Conservation (phyloP, 164 flowering plant species). For the Warburgia ugandensis region DNA sequence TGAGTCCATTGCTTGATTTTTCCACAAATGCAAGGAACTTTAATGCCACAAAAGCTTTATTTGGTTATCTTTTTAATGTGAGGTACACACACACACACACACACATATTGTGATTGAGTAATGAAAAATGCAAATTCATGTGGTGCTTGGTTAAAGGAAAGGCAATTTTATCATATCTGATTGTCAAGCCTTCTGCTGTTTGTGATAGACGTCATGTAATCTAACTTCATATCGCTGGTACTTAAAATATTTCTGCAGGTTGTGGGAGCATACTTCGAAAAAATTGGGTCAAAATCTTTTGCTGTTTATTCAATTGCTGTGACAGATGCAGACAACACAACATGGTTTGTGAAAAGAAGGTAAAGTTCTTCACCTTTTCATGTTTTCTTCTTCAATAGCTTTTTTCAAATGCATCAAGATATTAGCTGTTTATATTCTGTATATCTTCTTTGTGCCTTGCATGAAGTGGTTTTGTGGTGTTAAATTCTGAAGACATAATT, state of each 20-base stretch:
- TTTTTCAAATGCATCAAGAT: no score
- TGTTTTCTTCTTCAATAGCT: neutral
- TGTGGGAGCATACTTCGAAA: conserved; percentile 90
- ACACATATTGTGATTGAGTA: no score
- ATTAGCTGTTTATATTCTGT: neutral
- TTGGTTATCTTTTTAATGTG: no score
- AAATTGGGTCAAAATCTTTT: conserved; percentile 80
- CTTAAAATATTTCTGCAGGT: conserved; percentile 42
- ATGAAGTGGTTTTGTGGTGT: neutral
- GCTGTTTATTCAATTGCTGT: conserved; percentile 94
- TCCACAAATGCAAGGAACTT: no score
- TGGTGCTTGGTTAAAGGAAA: no score
- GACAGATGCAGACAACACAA: conserved; percentile 56
- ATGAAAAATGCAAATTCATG: no score
- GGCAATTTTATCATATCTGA: no score
- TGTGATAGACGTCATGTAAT: no score
- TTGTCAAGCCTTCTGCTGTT: no score
- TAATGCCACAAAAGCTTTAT: no score
- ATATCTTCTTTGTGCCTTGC: neutral
- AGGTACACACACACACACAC: no score
- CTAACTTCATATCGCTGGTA: neutral
- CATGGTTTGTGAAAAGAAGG: conserved; percentile 99
- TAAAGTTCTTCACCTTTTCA: conserved; percentile 7
- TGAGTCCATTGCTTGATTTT: no score
- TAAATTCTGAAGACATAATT: conserved; percentile 5